phyloP scores from a whole-genome alignment of 108 stramenopile species.

The Nitzschia sp. region DNA sequence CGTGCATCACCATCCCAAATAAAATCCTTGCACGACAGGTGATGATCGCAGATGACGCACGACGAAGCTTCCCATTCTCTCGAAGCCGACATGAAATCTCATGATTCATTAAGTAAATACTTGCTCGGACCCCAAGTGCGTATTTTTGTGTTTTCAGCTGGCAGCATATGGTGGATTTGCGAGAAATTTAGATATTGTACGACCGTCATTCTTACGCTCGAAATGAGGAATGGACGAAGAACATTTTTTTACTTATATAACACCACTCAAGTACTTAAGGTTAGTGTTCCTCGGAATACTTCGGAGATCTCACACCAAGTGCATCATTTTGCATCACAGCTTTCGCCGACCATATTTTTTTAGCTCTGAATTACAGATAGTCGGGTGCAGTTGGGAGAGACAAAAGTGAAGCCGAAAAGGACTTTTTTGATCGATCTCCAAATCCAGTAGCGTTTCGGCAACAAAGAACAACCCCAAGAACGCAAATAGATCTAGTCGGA shows the following conservation, averaged over 20 bases:
- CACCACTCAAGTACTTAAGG: background rate
- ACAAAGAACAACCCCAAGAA: background rate
- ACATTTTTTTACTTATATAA: background rate
- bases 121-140: constrained; percentile 1
- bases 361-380: background rate
- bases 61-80: too few relatives aligned
- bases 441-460: background rate
- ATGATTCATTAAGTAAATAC: too few relatives aligned
- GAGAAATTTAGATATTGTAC: background rate
- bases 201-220: constrained; percentile 1
- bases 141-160: background rate
- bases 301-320: background rate
- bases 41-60: too few relatives aligned
- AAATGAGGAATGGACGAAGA: background rate
- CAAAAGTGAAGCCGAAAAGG: background rate
- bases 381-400: constrained; percentile 1
- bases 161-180: background rate
- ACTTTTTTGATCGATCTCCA: background rate
- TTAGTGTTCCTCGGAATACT: background rate
- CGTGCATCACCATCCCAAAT: too few relatives aligned
- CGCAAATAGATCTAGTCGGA: too few relatives aligned
- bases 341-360: background rate
- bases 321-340: background rate
- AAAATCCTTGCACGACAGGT: too few relatives aligned
- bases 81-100: too few relatives aligned